These are phyloP conservation scores for Lumnitzera littorea DNA, from an alignment of 345 rosid genomes.

Conservation along the genomic window DNA sequence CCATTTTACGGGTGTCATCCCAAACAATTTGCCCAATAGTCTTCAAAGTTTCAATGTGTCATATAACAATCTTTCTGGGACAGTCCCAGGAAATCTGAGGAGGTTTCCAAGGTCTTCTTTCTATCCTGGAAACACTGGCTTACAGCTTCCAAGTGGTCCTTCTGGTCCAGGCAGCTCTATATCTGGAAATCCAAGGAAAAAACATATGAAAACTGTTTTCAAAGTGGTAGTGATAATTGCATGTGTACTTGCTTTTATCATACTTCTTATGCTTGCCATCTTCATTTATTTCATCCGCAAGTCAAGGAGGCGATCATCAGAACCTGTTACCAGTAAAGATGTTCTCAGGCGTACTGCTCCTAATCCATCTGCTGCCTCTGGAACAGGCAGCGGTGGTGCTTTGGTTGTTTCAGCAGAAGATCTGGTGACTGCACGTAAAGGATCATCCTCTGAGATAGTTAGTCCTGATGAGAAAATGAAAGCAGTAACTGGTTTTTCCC, in stretches of 20 bases:
- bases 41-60: conserved; percentile 73
- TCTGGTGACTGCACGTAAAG: conserved; percentile 66
- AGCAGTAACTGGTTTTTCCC: conserved; percentile 68
- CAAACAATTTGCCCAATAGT: conserved; percentile 51
- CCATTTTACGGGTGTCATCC: conserved; percentile 70
- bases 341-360: conserved; percentile 30
- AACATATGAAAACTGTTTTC: conserved; percentile 39
- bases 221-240: conserved; percentile 69
- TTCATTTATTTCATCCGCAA: conserved; percentile 52
- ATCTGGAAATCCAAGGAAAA: conserved; percentile 38
- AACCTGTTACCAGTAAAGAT: conserved; percentile 39
- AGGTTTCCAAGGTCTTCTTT: conserved; percentile 72
- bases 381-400: conserved; percentile 50
- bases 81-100: conserved; percentile 78
- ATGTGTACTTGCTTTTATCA: conserved; percentile 58
- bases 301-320: conserved; percentile 46
- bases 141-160: conserved; percentile 44
- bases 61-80: conserved; percentile 79
- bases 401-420: conserved; percentile 84
- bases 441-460: conserved; percentile 68
- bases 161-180: conserved; percentile 36
- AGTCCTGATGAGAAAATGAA: conserved; percentile 76
- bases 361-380: conserved; percentile 39
- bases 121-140: conserved; percentile 67
- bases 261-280: conserved; percentile 70